phyloP scores from a whole-genome alignment of 2,329 filamentous ascomycete species.

The Pseudocercospora pini-densiflorae region DNA sequence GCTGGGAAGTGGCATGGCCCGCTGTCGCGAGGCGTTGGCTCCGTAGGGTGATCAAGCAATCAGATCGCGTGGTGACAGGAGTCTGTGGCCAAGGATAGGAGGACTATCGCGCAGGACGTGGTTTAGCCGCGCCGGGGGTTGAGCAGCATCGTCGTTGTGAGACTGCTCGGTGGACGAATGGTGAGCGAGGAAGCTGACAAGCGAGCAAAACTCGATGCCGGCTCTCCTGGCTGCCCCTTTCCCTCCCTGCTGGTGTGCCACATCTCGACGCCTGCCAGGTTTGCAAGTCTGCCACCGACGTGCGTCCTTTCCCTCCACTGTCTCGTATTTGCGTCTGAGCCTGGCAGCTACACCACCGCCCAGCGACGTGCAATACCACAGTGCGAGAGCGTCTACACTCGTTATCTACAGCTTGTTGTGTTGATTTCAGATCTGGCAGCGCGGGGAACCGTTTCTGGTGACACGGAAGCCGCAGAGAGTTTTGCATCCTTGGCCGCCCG shows the following conservation, averaged over 20 bases:
- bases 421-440: background rate
- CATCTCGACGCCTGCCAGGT: slow-evolving; percentile 4
- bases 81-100: slow-evolving; percentile 2
- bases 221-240: slow-evolving; percentile 16
- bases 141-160: slow-evolving; percentile 8
- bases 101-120: slow-evolving; percentile 5
- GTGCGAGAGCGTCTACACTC: background rate
- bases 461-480: background rate
- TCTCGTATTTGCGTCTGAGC: slow-evolving; percentile 17
- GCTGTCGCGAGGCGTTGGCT: slow-evolving; percentile 12
- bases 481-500: slow-evolving; percentile 11
- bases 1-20: background rate
- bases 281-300: slow-evolving; percentile 12
- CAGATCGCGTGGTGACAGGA: slow-evolving; percentile 5
- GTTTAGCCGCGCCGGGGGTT: slow-evolving; percentile 16
- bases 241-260: slow-evolving; percentile 6
- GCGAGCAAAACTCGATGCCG: slow-evolving; percentile 5
- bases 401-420: background rate
- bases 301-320: slow-evolving; percentile 22
- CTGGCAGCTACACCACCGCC: slow-evolving; percentile 1
- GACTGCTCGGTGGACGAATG: background rate
- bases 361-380: background rate
- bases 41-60: slow-evolving; percentile 11
- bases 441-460: background rate
- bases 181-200: background rate